Evolutionary conservation across 345 rosid genomes (phyloP).

Genomic region (Moricandia arvensis): DNA sequence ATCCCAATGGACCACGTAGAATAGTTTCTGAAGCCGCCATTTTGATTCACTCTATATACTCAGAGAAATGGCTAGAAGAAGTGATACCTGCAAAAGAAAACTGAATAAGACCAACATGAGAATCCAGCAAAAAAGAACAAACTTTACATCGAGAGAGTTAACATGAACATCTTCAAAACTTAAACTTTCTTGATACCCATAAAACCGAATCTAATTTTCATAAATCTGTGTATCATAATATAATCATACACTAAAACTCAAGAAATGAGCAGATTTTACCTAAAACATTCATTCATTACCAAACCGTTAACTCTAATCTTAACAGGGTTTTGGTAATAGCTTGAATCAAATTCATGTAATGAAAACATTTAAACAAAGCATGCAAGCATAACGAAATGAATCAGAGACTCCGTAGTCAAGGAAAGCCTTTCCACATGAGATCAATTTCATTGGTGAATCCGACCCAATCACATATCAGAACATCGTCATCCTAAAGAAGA

Average conservation of each 20-base stretch:
- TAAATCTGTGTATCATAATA: too few relatives aligned
- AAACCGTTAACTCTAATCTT: neutral
- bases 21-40: conserved; percentile 50
- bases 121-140: neutral
- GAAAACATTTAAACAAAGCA: neutral
- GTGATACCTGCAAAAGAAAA: neutral
- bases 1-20: conserved; percentile 37
- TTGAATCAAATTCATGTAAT: neutral
- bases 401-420: neutral
- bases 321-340: neutral
- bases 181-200: neutral
- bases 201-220: neutral
- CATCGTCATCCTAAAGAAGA: neutral
- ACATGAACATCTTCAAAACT: neutral
- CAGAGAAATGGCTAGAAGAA: neutral
- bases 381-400: neutral
- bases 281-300: neutral
- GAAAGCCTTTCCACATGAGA: neutral
- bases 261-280: neutral
- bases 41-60: neutral
- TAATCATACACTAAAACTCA: too few relatives aligned
- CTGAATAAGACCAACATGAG: neutral
- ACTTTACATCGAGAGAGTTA: conserved; percentile 1
- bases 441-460: neutral
- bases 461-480: neutral